Base-by-base conservation (phyloP, 164 flowering plant genomes). In the Protea cynaroides region DNA sequence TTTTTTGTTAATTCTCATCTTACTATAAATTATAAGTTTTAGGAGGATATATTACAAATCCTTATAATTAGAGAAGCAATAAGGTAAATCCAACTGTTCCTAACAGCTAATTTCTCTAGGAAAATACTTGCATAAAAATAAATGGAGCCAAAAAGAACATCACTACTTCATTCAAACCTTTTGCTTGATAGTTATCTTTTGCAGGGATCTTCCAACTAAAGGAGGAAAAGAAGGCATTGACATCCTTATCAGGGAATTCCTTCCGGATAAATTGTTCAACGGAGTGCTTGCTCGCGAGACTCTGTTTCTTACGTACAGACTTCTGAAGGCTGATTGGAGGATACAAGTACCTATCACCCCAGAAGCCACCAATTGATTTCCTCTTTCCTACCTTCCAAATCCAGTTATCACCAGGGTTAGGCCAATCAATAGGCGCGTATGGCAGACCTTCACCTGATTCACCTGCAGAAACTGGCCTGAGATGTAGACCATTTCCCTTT, bases 401-500 rank as follows among this genome's bases (percentile, higher is more conserved):
- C 96, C 97, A 93, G 0, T 8, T 75, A 74, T 93, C 97, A 59
- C 98, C 98, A 1, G 78, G 83, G 34, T 68, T 69, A 24, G 96
- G 98, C 86, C 85, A 93, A 75, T 89, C 68, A 22, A 57, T 63
- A 43, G 98, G 98, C 51, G 98, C 98, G 81, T 87, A 90, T 7
- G 98, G 98, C 59, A 84, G 71, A 44, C 97, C 98, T 68, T 73
- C 79, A 44, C 96, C 97, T 6, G 74, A 55, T 36, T 72, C 76
- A 17, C 78, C 65, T 8, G 71, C 71, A 10, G 66, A 56, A 37
- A 92, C 93, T 15, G 82, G 79, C 51, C 44, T 59, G 17, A 82
- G 80, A 59, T 22, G 38, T 24, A 68, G 22, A 25, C 68, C 76
- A 51, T 76, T 79, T 65, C 65, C 66, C 37, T 69, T 63, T 51